Conservation (phyloP, 1,284 basidiomycete species). For the Xanthoconium separans region DNA sequence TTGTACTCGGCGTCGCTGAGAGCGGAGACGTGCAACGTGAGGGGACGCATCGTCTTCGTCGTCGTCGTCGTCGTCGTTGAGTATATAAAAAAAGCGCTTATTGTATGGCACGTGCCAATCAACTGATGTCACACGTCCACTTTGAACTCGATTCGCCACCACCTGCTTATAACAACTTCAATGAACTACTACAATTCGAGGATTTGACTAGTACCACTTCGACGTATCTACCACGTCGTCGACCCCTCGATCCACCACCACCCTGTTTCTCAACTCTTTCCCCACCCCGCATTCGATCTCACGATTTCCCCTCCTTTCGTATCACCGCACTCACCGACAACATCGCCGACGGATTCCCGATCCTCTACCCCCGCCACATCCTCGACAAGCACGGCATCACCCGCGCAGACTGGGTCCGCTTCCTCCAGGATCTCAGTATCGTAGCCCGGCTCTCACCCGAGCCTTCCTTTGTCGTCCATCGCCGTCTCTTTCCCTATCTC, state of each 20-base stretch:
- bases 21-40: slow-evolving; percentile 69
- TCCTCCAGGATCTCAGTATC: slow-evolving; percentile 28
- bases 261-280: slow-evolving; percentile 31
- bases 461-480: slow-evolving; percentile 12
- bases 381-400: slow-evolving; percentile 30
- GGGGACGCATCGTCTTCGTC: slow-evolving; percentile 43
- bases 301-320: slow-evolving; percentile 28
- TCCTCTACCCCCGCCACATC: slow-evolving; percentile 25
- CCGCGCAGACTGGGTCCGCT: slow-evolving; percentile 29
- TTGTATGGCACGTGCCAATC: too few species aligned
- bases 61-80: background rate
- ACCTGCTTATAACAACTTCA: too few species aligned
- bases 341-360: slow-evolving; percentile 28
- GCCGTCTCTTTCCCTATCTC: slow-evolving; percentile 15
- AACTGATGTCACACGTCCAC: background rate
- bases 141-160: too few species aligned
- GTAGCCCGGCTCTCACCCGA: slow-evolving; percentile 26
- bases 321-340: slow-evolving; percentile 23
- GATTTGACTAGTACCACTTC: slow-evolving; percentile 11
- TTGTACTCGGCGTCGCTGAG: slow-evolving; percentile 70
- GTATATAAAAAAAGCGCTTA: too few species aligned
- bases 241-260: slow-evolving; percentile 34
- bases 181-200: slow-evolving; percentile 30
- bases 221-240: slow-evolving; percentile 2
- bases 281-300: slow-evolving; percentile 28